phyloP scores from a whole-genome alignment of 2,329 filamentous ascomycete genomes.

The Ophiostoma pallidulum region DNA sequence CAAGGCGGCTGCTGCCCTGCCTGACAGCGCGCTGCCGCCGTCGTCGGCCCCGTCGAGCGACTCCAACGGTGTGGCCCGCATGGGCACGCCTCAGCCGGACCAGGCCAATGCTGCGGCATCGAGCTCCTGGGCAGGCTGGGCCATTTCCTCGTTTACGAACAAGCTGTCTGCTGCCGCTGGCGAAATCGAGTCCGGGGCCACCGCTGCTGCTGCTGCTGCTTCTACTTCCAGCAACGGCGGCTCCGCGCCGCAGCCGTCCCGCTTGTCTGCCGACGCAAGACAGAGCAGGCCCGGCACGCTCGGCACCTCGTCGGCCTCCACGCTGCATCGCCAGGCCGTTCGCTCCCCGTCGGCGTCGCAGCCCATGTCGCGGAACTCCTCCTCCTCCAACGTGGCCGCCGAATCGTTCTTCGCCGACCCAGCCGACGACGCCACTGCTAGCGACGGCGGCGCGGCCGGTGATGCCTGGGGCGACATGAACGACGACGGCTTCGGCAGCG shows the following conservation, averaged over 20 bases:
- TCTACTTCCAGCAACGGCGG: background rate
- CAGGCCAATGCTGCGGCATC: conserved; percentile 38
- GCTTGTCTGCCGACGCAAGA: conserved; percentile 29
- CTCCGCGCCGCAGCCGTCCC: conserved; percentile 23
- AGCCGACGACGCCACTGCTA: conserved; percentile 46
- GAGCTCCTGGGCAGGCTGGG: conserved; percentile 81
- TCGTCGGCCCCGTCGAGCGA: conserved; percentile 47
- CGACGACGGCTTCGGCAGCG: conserved; percentile 40
- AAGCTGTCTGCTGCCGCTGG: conserved; percentile 77
- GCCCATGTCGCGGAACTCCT: conserved; percentile 38
- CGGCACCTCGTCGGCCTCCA: conserved; percentile 43
- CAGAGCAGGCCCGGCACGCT: conserved; percentile 25
- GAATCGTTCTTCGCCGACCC: conserved; percentile 47
- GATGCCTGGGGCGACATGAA: conserved; percentile 71
- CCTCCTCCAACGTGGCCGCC: conserved; percentile 26
- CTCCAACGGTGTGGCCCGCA: conserved; percentile 52
- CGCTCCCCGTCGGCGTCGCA: conserved; percentile 39
- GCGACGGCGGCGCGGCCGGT: conserved; percentile 53
- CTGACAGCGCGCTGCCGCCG: conserved; percentile 68
- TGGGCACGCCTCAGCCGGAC: conserved; percentile 63
- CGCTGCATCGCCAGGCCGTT: conserved; percentile 51
- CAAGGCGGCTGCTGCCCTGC: conserved; percentile 67
- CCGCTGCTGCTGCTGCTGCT: conserved; percentile 30
- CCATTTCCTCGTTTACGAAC: conserved; percentile 96
- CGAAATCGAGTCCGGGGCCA: conserved; percentile 57